phyloP scores from a whole-genome alignment of 1,284 basidiomycete genomes.

The Apiotrichum laibachii region DNA sequence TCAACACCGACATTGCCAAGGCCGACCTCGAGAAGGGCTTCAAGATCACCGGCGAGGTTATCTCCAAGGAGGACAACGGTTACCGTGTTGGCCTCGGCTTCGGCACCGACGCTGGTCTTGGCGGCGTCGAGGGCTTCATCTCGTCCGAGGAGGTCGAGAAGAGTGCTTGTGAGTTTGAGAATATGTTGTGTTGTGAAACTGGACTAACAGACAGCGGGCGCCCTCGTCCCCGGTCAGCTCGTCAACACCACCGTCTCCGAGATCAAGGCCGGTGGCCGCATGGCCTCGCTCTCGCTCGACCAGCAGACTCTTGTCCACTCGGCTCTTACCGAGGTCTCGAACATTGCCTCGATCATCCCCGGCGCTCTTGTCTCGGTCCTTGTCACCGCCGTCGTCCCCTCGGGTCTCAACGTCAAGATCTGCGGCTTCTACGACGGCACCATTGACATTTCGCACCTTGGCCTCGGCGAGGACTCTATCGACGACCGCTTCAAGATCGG shows the following conservation, averaged over 20 bases:
- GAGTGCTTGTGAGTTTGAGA: conserved; percentile 33
- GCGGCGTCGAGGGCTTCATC: conserved; percentile 67
- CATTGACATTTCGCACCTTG: conserved; percentile 77
- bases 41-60: conserved; percentile 73
- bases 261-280: conserved; percentile 55
- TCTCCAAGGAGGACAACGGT: conserved; percentile 90
- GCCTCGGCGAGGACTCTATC: conserved; percentile 50
- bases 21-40: conserved; percentile 74
- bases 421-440: conserved; percentile 93
- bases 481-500: conserved; percentile 69
- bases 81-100: conserved; percentile 86
- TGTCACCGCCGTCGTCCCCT: conserved; percentile 73
- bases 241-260: conserved; percentile 64
- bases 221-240: conserved; percentile 59
- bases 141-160: conserved; percentile 64
- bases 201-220: conserved; percentile 18
- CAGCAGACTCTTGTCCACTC: conserved; percentile 50
- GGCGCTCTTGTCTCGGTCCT: conserved; percentile 81
- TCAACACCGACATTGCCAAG: conserved; percentile 79
- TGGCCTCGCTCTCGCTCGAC: conserved; percentile 53
- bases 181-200: background rate
- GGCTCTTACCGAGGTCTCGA: conserved; percentile 71
- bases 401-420: conserved; percentile 84
- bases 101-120: conserved; percentile 51
- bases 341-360: conserved; percentile 78